These are phyloP conservation scores for Leccinum pellstonianum DNA, from an alignment of 768 basidiomycete species.

Conservation along the genomic window DNA sequence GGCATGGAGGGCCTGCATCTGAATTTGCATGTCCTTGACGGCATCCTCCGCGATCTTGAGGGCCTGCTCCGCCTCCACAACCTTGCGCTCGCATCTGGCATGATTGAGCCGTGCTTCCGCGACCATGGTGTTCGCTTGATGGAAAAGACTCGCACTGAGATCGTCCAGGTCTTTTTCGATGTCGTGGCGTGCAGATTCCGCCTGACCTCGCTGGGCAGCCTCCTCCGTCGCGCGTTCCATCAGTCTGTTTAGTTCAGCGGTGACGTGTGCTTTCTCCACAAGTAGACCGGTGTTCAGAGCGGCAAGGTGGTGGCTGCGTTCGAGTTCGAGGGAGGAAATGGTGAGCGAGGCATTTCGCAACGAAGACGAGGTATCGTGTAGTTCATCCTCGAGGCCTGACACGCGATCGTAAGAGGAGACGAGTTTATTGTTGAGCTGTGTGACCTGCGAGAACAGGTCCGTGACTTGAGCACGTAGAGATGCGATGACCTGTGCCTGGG, in stretches of 20 bases:
- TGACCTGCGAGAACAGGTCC: slow-evolving; percentile 87
- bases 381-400: slow-evolving; percentile 88
- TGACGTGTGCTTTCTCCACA: slow-evolving; percentile 90
- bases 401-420: slow-evolving; percentile 90
- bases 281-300: slow-evolving; percentile 88
- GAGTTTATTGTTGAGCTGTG: slow-evolving; percentile 88
- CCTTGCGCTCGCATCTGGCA: slow-evolving; percentile 70
- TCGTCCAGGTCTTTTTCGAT: slow-evolving; percentile 97
- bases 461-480: slow-evolving; percentile 80
- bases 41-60: slow-evolving; percentile 84
- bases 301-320: slow-evolving; percentile 83
- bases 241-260: slow-evolving; percentile 84
- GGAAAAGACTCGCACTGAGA: slow-evolving; percentile 86
- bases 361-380: slow-evolving; percentile 64
- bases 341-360: slow-evolving; percentile 61
- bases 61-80: slow-evolving; percentile 72
- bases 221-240: slow-evolving; percentile 97
- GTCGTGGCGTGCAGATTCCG: slow-evolving; percentile 74
- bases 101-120: slow-evolving; percentile 76
- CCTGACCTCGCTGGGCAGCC: slow-evolving; percentile 86
- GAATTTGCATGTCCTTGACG: slow-evolving; percentile 77
- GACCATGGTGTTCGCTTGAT: slow-evolving; percentile 97
- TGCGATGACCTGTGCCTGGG: slow-evolving; percentile 79
- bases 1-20: slow-evolving; percentile 72
- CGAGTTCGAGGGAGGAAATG: slow-evolving; percentile 78